phyloP scores from a whole-genome alignment of 169 alveolate species.

The Pseudocohnilembus persalinus region DNA sequence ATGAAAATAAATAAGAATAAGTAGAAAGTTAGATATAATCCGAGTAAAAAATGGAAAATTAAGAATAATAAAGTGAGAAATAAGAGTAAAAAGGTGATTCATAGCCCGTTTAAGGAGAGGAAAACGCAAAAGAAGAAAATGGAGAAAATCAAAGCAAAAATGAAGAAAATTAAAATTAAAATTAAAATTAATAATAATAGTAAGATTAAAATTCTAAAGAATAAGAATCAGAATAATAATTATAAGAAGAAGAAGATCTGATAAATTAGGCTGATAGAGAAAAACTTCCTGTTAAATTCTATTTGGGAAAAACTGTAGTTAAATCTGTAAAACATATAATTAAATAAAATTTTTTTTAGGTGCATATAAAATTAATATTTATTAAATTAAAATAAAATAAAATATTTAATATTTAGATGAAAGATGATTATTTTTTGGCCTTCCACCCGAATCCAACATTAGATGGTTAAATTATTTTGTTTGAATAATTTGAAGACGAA shows the following conservation, averaged over 20 bases:
- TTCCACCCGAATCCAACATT: conserved; percentile 18
- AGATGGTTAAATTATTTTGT: conserved; percentile 15
- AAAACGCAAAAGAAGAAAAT: neutral
- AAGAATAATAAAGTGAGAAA: too few species aligned
- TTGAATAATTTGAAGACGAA: conserved; percentile 7
- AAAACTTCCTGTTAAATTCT: neutral
- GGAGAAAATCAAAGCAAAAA: neutral
- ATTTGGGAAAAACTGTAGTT: neutral
- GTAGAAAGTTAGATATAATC: neutral
- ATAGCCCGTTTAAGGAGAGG: too few species aligned
- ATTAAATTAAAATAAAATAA: neutral
- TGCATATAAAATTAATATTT: neutral
- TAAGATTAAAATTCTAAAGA: too few species aligned
- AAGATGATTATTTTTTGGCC: conserved; percentile 11
- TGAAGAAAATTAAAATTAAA: too few species aligned
- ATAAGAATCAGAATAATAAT: neutral
- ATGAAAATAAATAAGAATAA: too few species aligned
- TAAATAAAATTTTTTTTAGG: too few species aligned
- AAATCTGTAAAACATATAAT: neutral
- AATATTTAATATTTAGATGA: neutral
- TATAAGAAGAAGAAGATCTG: neutral
- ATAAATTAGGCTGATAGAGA: neutral
- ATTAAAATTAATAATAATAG: too few species aligned
- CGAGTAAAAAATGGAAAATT: neutral
- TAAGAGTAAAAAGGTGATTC: neutral